Conservation (phyloP, 2,329 filamentous ascomycete genomes). For the Endothia cerciana region DNA sequence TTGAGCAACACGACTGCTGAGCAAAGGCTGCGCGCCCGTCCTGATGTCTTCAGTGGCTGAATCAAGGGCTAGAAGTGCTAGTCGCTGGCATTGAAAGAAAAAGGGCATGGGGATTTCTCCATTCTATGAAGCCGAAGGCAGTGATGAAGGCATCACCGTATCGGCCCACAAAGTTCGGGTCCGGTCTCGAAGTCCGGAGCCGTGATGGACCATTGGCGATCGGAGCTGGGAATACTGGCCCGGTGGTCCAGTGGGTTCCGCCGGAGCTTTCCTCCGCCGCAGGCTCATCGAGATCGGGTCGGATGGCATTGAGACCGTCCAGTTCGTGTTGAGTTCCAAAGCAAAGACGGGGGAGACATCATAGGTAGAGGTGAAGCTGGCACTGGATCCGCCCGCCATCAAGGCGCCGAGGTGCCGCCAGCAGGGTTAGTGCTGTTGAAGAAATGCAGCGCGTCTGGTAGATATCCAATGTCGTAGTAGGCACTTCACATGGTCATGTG, state of each 20-base stretch:
- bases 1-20: no score
- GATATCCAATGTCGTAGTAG: neutral
- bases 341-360: neutral
- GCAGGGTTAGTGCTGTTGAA: neutral
- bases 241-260: neutral
- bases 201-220: neutral
- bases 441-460: neutral
- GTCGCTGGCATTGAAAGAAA: no score
- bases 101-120: no score
- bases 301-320: neutral
- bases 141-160: no score
- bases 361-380: neutral
- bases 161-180: neutral
- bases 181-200: neutral
- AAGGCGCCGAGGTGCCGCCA: neutral
- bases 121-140: no score
- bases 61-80: no score
- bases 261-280: neutral
- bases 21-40: no score
- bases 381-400: neutral
- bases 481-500: neutral
- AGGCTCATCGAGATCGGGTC: neutral
- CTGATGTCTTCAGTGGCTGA: no score
- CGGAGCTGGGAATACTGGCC: neutral
- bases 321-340: neutral